These are phyloP conservation scores for Gonapodya prolifera DNA, from an alignment of 192 early-diverging fungal species.

Conservation along the genomic window DNA sequence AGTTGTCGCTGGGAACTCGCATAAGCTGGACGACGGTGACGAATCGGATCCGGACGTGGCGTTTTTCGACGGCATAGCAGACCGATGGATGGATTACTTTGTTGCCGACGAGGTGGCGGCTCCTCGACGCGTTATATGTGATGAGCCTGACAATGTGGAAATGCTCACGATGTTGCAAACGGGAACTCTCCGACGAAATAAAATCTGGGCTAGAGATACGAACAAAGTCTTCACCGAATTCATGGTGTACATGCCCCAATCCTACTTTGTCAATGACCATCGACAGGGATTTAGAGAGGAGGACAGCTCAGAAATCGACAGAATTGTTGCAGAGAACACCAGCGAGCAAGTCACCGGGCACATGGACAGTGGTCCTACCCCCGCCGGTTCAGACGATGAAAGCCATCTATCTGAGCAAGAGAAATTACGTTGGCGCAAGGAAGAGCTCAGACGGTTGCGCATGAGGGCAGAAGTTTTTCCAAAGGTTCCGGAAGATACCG, in stretches of 20 bases:
- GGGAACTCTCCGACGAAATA: conserved; percentile 23
- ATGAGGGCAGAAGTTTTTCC: conserved; percentile 85
- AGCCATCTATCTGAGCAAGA: conserved; percentile 13
- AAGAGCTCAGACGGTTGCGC: conserved; percentile 64
- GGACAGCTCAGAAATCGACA: conserved; percentile 33
- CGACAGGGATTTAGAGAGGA: conserved; percentile 79
- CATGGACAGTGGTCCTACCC: conserved; percentile 15
- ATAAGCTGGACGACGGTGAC: background rate
- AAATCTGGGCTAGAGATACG: conserved; percentile 11
- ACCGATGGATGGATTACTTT: conserved; percentile 31
- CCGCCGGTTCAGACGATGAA: conserved; percentile 4
- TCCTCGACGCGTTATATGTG: conserved; percentile 20
- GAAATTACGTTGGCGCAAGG: conserved; percentile 46
- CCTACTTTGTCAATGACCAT: conserved; percentile 92
- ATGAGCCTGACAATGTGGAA: conserved; percentile 19
- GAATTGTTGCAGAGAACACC: conserved; percentile 6
- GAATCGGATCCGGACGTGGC: conserved; percentile 7
- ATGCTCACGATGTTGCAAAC: conserved; percentile 30
- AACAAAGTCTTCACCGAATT: conserved; percentile 64
- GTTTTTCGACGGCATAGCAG: conserved; percentile 12
- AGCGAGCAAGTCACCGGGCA: background rate
- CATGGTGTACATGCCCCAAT: conserved; percentile 82
- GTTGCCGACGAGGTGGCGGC: conserved; percentile 30
- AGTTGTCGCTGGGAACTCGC: background rate
- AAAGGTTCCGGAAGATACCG: conserved; percentile 58